These are phyloP conservation scores for Mycena citricolor DNA, from an alignment of 1,284 basidiomycete species.

Conservation along the genomic window DNA sequence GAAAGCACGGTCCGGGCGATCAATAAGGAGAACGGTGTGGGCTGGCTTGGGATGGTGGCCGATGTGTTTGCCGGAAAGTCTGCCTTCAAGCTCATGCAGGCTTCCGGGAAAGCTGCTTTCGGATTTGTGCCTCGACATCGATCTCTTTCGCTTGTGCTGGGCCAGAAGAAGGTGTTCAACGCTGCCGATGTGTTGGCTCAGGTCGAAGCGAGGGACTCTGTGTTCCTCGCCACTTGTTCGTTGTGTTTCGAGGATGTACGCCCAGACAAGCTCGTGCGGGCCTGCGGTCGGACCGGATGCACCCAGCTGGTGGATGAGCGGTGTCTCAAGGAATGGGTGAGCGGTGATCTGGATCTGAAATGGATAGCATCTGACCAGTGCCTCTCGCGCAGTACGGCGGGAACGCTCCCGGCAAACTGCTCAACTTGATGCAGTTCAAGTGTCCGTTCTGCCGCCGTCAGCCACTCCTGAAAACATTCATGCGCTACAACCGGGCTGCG, in stretches of 20 bases:
- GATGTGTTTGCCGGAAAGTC: constrained; percentile 25
- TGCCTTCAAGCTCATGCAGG: constrained; percentile 29
- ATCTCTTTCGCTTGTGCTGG: constrained; percentile 11
- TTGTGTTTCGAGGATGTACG: constrained; percentile 29
- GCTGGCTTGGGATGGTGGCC: constrained; percentile 25
- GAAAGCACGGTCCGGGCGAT: constrained; percentile 22
- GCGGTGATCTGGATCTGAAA: too few relatives aligned
- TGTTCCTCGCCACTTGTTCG: constrained; percentile 24
- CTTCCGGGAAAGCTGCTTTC: constrained; percentile 23
- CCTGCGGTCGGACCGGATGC: constrained; percentile 28
- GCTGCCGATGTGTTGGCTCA: constrained; percentile 10
- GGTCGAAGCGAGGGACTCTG: constrained; percentile 25
- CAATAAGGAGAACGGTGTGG: constrained; percentile 23
- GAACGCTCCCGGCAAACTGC: constrained; percentile 26
- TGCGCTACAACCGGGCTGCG: constrained; percentile 24
- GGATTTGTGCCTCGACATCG: neutral
- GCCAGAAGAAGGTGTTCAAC: constrained; percentile 23
- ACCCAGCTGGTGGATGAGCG: constrained; percentile 25
- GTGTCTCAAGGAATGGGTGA: constrained; percentile 28
- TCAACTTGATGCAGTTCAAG: constrained; percentile 28
- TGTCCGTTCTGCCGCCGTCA: constrained; percentile 31
- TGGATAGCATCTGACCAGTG: too few relatives aligned
- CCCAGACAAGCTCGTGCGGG: constrained; percentile 23
- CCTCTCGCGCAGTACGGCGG: constrained; percentile 25
- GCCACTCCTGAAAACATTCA: constrained; percentile 25